phyloP scores from a whole-genome alignment of 2,329 filamentous ascomycete species.

The Aspergillus tanneri region DNA sequence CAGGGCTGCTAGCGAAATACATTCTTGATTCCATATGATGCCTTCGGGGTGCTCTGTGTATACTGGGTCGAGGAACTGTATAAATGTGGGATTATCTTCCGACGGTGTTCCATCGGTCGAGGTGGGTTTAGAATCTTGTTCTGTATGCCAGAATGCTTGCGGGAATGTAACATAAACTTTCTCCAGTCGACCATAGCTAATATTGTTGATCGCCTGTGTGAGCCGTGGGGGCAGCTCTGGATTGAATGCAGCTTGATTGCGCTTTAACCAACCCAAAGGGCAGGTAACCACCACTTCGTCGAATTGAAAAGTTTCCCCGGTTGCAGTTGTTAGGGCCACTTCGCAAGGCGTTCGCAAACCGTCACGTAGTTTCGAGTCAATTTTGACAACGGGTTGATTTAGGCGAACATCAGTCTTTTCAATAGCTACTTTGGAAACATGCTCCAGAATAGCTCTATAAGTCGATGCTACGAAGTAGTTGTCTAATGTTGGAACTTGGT shows the following conservation, averaged over 20 bases:
- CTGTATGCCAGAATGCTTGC: conserved; percentile 69
- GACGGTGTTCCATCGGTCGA: conserved; percentile 18
- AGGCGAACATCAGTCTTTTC: conserved; percentile 52
- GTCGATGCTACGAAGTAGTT: conserved; percentile 64
- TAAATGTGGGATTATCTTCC: conserved; percentile 61
- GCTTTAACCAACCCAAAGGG: conserved; percentile 56
- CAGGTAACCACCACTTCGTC: conserved; percentile 55
- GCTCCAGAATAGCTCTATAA: conserved; percentile 57
- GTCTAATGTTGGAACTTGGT: conserved; percentile 40
- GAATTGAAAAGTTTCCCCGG: conserved; percentile 41
- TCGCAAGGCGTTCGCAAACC: conserved; percentile 29
- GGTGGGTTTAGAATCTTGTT: conserved; percentile 14
- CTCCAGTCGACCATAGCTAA: conserved; percentile 50
- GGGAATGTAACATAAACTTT: conserved; percentile 67
- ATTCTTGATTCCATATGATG: conserved; percentile 69
- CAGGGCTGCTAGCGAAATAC: conserved; percentile 72
- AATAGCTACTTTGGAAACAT: conserved; percentile 51
- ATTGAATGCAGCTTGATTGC: conserved; percentile 46
- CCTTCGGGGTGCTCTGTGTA: conserved; percentile 66
- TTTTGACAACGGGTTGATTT: conserved; percentile 43
- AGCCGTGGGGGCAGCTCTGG: conserved; percentile 47
- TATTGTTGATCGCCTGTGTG: conserved; percentile 46
- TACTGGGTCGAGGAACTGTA: conserved; percentile 69
- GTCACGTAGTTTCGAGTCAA: conserved; percentile 32
- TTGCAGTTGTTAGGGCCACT: conserved; percentile 46